A percentile compares a stretch with the other conserved stretches of the same genome.
Evolutionary conservation across 2,329 filamentous ascomycete genomes (phyloP).

Genomic region (Scopulariopsis brevicaulis): DNA sequence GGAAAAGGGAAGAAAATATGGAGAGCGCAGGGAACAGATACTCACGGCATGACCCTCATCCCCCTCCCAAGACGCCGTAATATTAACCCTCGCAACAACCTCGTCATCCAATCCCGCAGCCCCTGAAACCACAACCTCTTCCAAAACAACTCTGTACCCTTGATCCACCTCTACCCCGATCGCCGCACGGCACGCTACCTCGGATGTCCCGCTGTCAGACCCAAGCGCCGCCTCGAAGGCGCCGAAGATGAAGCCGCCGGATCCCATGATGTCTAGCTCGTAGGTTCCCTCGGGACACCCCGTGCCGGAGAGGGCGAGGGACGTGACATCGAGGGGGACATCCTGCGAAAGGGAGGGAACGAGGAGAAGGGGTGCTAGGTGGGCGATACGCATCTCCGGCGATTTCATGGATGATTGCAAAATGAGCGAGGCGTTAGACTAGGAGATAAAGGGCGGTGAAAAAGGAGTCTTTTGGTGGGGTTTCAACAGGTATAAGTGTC

Average conservation of each 20-base stretch:
- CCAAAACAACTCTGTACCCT: background rate
- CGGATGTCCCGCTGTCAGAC: background rate
- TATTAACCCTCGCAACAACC: background rate
- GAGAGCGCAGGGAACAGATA: background rate
- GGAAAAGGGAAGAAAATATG: too few species aligned
- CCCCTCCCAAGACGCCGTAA: background rate
- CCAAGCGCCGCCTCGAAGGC: constrained; percentile 1
- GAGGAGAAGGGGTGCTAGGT: background rate
- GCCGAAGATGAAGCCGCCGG: background rate
- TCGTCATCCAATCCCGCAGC: background rate
- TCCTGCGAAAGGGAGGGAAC: background rate
- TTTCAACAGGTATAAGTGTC: background rate
- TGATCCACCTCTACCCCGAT: background rate
- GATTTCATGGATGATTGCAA: background rate
- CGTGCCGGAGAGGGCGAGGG: background rate
- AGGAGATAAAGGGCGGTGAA: background rate
- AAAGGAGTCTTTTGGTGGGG: background rate
- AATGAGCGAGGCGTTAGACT: background rate
- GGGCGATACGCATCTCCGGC: background rate
- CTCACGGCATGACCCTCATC: background rate
- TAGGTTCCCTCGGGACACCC: background rate
- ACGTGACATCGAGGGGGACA: background rate
- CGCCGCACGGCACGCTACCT: background rate
- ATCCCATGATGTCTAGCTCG: background rate
- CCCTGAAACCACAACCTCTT: background rate